Percentiles rank a stretch among this genome's conserved stretches.
Conservation (phyloP, 2,329 filamentous ascomycete species). For the Diplocarpon rosae region DNA sequence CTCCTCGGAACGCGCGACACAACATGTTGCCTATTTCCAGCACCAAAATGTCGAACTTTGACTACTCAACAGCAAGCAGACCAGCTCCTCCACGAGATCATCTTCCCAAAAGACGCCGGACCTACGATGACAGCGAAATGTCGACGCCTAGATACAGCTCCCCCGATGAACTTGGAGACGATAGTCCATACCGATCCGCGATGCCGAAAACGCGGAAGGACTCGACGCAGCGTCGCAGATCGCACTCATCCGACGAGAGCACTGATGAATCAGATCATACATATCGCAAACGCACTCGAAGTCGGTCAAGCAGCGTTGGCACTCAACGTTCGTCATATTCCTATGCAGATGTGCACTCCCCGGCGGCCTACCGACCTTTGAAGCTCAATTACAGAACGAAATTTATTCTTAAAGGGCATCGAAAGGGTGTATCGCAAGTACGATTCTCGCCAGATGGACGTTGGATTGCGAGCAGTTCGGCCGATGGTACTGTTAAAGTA, state of each 20-base stretch:
- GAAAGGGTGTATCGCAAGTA: slow-evolving; percentile 68
- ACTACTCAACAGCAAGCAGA: slow-evolving; percentile 17
- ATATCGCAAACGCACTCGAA: slow-evolving; percentile 18
- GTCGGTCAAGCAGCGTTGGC: slow-evolving; percentile 17
- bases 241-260: slow-evolving; percentile 20
- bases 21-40: background rate
- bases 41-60: slow-evolving; percentile 21
- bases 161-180: slow-evolving; percentile 32
- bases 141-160: slow-evolving; percentile 34
- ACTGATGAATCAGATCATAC: slow-evolving; percentile 23
- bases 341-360: slow-evolving; percentile 13
- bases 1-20: too few species aligned
- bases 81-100: slow-evolving; percentile 11
- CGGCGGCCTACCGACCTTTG: slow-evolving; percentile 18
- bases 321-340: slow-evolving; percentile 19
- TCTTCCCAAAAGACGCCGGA: slow-evolving; percentile 20
- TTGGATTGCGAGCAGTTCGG: slow-evolving; percentile 83
- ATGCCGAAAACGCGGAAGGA: slow-evolving; percentile 20
- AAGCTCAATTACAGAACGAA: slow-evolving; percentile 39
- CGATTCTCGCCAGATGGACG: slow-evolving; percentile 84
- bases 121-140: slow-evolving; percentile 31
- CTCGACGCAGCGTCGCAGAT: slow-evolving; percentile 15
- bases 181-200: slow-evolving; percentile 28
- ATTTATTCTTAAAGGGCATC: slow-evolving; percentile 66
- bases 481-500: slow-evolving; percentile 82